phyloP scores from a whole-genome alignment of 352 stramenopile genomes.

The Aphanomyces invadans region DNA sequence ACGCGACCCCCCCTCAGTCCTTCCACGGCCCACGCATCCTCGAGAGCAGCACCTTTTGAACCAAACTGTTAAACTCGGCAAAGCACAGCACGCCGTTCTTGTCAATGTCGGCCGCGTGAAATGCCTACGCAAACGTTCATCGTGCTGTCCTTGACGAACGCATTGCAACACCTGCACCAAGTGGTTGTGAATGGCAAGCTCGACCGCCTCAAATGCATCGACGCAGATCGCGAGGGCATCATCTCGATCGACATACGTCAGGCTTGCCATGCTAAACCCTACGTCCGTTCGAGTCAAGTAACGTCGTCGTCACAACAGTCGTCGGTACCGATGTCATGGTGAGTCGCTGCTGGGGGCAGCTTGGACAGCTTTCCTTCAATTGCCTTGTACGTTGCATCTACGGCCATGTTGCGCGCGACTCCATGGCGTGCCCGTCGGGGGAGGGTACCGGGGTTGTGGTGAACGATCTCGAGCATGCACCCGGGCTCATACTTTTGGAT shows the following conservation, averaged over 20 bases:
- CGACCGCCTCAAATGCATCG: constrained; percentile 2
- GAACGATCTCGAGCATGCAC: constrained; percentile 11
- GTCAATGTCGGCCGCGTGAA: constrained; percentile 10
- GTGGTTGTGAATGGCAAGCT: neutral
- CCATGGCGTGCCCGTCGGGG: too few species aligned
- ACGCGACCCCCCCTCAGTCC: neutral
- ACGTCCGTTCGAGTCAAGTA: neutral
- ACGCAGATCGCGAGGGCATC: neutral
- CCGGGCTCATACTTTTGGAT: neutral
- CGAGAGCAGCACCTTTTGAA: constrained; percentile 21
- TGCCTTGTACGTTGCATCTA: neutral
- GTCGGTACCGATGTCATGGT: neutral
- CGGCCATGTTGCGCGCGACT: neutral
- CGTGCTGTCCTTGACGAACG: too few species aligned
- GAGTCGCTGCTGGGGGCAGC: neutral
- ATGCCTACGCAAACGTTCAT: neutral
- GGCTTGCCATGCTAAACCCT: neutral
- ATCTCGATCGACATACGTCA: neutral
- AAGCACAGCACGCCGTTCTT: constrained; percentile 7
- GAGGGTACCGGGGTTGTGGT: neutral
- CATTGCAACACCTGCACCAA: constrained; percentile 2
- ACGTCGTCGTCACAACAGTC: neutral
- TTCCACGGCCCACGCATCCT: too few species aligned
- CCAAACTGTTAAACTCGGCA: constrained; percentile 9
- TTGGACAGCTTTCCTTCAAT: neutral